Evolutionary conservation across 2,329 filamentous ascomycete genomes (phyloP).

Genomic region (Harringtonia aguacate): DNA sequence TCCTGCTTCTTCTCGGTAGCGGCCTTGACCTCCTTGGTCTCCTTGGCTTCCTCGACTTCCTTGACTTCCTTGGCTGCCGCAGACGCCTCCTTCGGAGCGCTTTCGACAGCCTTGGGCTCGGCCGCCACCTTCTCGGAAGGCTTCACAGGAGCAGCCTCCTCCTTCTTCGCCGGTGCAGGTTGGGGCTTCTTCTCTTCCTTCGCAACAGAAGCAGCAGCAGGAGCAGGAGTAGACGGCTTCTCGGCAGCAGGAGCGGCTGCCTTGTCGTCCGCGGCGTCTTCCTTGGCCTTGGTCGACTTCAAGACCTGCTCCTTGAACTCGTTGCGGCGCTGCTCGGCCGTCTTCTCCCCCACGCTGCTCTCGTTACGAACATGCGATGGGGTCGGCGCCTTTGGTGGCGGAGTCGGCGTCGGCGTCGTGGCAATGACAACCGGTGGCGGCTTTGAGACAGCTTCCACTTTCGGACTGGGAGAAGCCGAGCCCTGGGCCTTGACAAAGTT

Average conservation of each 20-base stretch:
- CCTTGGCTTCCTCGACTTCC: too few relatives aligned
- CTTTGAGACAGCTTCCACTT: slow-evolving; percentile 42
- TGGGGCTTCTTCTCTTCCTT: slow-evolving; percentile 1
- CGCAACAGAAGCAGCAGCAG: neutral
- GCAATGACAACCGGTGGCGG: slow-evolving; percentile 59
- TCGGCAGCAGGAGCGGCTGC: slow-evolving; percentile 16
- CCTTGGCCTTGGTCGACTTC: slow-evolving; percentile 26
- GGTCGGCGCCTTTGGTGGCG: slow-evolving; percentile 65
- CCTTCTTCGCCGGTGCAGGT: slow-evolving; percentile 1
- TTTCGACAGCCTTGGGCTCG: neutral
- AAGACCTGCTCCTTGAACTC: slow-evolving; percentile 74
- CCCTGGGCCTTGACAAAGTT: slow-evolving; percentile 41
- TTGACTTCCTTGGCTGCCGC: too few relatives aligned
- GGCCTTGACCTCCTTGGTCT: too few relatives aligned
- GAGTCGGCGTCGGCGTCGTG: slow-evolving; percentile 68
- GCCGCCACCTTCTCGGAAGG: neutral
- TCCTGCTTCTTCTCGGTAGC: neutral
- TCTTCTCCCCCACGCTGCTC: slow-evolving; percentile 57
- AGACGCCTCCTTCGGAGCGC: neutral
- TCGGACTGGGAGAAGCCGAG: slow-evolving; percentile 40
- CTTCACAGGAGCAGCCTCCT: neutral
- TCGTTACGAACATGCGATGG: slow-evolving; percentile 61
- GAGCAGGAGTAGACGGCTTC: neutral
- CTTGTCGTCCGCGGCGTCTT: slow-evolving; percentile 12
- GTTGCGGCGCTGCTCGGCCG: slow-evolving; percentile 68